Conservation (phyloP, 1,284 basidiomycete species). For the Psilocybe mexicana region DNA sequence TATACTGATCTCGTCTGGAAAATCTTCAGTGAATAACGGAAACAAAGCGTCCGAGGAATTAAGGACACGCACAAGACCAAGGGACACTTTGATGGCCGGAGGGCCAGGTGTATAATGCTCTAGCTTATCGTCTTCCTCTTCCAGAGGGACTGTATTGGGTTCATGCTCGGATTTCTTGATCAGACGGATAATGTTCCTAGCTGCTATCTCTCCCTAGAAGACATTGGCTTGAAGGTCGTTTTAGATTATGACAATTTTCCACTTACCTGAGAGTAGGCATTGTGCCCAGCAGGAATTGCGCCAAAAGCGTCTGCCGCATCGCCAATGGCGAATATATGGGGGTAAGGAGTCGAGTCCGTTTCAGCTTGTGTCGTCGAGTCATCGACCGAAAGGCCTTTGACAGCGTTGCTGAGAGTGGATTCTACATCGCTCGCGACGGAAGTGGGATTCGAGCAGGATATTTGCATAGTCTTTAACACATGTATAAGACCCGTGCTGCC, state of each 20-base stretch:
- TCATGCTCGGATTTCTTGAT: conserved; percentile 28
- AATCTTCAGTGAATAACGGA: background rate
- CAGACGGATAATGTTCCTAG: conserved; percentile 51
- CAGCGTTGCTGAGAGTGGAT: conserved; percentile 4
- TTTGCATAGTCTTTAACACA: conserved; percentile 63
- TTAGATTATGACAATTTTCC: background rate
- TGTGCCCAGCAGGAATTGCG: conserved; percentile 72
- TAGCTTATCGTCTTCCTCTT: conserved; percentile 35
- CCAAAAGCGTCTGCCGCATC: conserved; percentile 73
- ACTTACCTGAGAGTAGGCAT: conserved; percentile 59
- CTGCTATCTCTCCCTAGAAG: conserved; percentile 49
- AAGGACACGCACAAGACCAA: conserved; percentile 53
- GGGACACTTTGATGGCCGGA: conserved; percentile 71
- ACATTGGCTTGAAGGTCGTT: background rate
- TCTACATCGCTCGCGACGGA: conserved; percentile 17
- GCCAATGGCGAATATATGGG: conserved; percentile 67
- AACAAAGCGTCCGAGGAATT: background rate
- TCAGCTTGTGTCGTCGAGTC: conserved; percentile 17
- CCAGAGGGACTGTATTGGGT: conserved; percentile 10
- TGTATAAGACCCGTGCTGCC: conserved; percentile 47
- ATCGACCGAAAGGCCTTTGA: conserved; percentile 38
- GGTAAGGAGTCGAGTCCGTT: conserved; percentile 38
- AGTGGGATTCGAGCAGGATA: conserved; percentile 25
- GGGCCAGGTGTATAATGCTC: conserved; percentile 55
- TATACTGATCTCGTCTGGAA: conserved; percentile 29